These are phyloP conservation scores for Galerina marginata DNA, from an alignment of 768 basidiomycete species.

Conservation along the genomic window DNA sequence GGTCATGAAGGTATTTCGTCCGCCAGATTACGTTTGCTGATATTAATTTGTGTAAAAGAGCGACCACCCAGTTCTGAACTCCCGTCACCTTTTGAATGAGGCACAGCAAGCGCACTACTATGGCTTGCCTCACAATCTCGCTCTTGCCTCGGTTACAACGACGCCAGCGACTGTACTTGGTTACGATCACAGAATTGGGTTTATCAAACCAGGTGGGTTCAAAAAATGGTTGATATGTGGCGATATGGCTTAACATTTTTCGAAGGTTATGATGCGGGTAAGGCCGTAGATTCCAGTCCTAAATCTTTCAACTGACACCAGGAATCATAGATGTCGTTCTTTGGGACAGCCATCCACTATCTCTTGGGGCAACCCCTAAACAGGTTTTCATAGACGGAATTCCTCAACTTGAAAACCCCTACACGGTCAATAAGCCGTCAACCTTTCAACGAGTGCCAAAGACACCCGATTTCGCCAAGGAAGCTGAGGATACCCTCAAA, in stretches of 20 bases:
- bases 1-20: constrained; percentile 65
- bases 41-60: constrained; percentile 43
- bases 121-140: constrained; percentile 67
- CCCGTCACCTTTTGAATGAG: constrained; percentile 74
- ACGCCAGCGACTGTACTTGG: constrained; percentile 76
- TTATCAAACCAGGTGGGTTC: constrained; percentile 55
- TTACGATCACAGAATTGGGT: constrained; percentile 78
- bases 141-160: constrained; percentile 72
- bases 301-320: background rate
- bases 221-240: background rate
- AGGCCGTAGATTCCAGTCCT: background rate
- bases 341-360: constrained; percentile 80
- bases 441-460: constrained; percentile 57
- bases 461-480: constrained; percentile 65
- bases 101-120: constrained; percentile 81
- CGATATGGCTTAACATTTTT: background rate
- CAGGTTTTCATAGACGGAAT: constrained; percentile 91
- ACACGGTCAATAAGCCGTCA: constrained; percentile 54
- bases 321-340: constrained; percentile 60
- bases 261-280: constrained; percentile 72
- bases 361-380: constrained; percentile 76
- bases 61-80: constrained; percentile 66
- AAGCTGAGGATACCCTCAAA: constrained; percentile 55
- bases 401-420: constrained; percentile 59
- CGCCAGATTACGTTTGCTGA: background rate